These are phyloP conservation scores for Xylaria digitata DNA, from an alignment of 2,329 filamentous ascomycete species.

Conservation along the genomic window DNA sequence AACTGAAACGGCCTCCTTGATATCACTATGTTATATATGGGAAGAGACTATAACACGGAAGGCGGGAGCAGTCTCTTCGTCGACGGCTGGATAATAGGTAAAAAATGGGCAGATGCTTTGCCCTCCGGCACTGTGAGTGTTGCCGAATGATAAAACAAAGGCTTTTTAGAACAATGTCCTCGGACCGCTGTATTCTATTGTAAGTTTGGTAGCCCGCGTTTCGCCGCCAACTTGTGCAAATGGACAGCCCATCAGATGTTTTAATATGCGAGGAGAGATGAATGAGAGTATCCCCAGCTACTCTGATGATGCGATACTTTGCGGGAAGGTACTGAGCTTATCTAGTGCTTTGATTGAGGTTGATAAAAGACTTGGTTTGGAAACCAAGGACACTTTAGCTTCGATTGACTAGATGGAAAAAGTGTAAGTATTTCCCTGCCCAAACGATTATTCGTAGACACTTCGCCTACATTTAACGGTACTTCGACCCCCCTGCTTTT, in stretches of 20 bases:
- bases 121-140: slow-evolving; percentile 25
- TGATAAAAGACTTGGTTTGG: slow-evolving; percentile 26
- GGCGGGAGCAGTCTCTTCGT: slow-evolving; percentile 10
- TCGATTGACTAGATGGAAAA: slow-evolving; percentile 16
- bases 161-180: slow-evolving; percentile 14
- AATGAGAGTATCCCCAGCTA: slow-evolving; percentile 2
- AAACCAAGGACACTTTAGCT: background rate
- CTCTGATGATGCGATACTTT: background rate
- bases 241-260: slow-evolving; percentile 21
- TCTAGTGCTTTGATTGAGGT: slow-evolving; percentile 9
- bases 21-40: no score
- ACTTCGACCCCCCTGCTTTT: background rate
- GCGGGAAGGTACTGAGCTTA: background rate
- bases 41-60: slow-evolving; percentile 12
- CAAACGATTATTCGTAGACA: background rate
- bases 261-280: background rate
- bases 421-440: background rate
- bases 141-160: slow-evolving; percentile 19
- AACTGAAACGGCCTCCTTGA: background rate
- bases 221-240: slow-evolving; percentile 6
- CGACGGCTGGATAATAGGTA: slow-evolving; percentile 31
- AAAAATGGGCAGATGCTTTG: slow-evolving; percentile 28
- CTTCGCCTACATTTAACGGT: slow-evolving; percentile 14
- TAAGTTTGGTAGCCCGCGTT: background rate
- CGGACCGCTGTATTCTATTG: slow-evolving; percentile 9